These are phyloP conservation scores for Naganishia randhawae DNA, from an alignment of 768 basidiomycete species.

Conservation along the genomic window DNA sequence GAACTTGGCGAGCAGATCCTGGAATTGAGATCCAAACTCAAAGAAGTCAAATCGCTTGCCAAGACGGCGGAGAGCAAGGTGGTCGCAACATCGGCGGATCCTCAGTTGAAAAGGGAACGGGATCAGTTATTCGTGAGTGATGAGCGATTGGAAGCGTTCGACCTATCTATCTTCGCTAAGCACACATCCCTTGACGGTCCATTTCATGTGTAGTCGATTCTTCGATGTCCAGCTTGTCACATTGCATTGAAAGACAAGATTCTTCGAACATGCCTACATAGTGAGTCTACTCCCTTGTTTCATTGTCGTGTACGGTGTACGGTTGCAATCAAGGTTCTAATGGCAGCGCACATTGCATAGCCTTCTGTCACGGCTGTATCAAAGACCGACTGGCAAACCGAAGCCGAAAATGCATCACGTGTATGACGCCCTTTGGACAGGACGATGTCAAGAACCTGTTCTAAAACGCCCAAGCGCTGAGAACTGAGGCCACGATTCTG, in stretches of 20 bases:
- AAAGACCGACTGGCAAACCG: slow-evolving; percentile 24
- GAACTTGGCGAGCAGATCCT: slow-evolving; percentile 14
- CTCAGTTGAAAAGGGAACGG: slow-evolving; percentile 26
- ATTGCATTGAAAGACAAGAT: slow-evolving; percentile 29
- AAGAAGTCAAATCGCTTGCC: slow-evolving; percentile 9
- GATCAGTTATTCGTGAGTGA: slow-evolving; percentile 31
- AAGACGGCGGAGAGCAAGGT: slow-evolving; percentile 23
- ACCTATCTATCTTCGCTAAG: background rate
- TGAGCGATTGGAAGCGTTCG: background rate
- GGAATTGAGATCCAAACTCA: slow-evolving; percentile 7
- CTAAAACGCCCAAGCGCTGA: no score
- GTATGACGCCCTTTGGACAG: slow-evolving; percentile 29
- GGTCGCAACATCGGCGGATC: slow-evolving; percentile 11
- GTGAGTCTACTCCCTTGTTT: slow-evolving; percentile 1
- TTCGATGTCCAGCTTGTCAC: slow-evolving; percentile 29
- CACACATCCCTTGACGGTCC: no score
- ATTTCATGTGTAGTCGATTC: slow-evolving; percentile 30
- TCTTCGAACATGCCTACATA: slow-evolving; percentile 26
- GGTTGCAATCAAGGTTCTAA: no score
- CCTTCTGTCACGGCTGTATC: slow-evolving; percentile 31
- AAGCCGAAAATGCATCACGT: slow-evolving; percentile 29
- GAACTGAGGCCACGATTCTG: no score
- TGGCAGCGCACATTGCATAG: background rate
- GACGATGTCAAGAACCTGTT: slow-evolving; percentile 31
- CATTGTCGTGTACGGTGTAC: background rate